These are phyloP conservation scores for Sclerotinia glacialis DNA, from an alignment of 2,329 filamentous ascomycete species.

Conservation along the genomic window DNA sequence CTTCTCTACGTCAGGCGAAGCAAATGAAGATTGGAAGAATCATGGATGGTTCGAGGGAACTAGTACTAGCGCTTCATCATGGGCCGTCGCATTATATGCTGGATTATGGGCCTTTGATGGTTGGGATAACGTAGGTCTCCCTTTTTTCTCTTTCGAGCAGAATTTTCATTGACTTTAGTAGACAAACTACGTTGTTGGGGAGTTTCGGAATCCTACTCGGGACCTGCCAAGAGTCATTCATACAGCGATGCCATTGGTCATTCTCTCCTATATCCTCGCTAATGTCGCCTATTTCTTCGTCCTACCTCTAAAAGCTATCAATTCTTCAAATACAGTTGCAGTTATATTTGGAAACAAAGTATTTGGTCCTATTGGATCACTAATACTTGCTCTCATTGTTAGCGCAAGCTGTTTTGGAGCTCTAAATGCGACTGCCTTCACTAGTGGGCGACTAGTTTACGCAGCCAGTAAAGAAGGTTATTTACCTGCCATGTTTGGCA, in stretches of 20 bases:
- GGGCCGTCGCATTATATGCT: constrained; percentile 92
- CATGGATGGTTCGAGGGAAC: constrained; percentile 87
- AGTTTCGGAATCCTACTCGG: constrained; percentile 86
- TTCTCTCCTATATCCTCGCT: constrained; percentile 82
- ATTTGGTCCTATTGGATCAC: constrained; percentile 77
- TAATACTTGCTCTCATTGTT: constrained; percentile 85
- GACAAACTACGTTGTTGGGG: constrained; percentile 97
- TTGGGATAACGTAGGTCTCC: constrained; percentile 86
- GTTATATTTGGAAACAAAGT: constrained; percentile 90
- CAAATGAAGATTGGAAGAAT: constrained; percentile 82
- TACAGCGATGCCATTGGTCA: constrained; percentile 92
- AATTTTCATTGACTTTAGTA: constrained; percentile 42
- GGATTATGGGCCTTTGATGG: constrained; percentile 98
- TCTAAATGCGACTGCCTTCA: constrained; percentile 92
- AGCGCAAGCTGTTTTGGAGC: constrained; percentile 91
- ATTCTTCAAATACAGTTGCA: constrained; percentile 89
- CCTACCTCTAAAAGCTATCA: constrained; percentile 74
- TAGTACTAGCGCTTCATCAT: constrained; percentile 73
- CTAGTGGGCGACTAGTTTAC: constrained; percentile 86
- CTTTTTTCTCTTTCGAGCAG: background rate
- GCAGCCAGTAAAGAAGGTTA: constrained; percentile 94
- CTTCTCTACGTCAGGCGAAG: constrained; percentile 69
- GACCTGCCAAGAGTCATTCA: constrained; percentile 95
- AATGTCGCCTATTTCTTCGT: constrained; percentile 95
- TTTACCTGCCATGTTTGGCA: constrained; percentile 78